Conservation (phyloP, 1,284 basidiomycete genomes). For the Tremellales sp. region DNA sequence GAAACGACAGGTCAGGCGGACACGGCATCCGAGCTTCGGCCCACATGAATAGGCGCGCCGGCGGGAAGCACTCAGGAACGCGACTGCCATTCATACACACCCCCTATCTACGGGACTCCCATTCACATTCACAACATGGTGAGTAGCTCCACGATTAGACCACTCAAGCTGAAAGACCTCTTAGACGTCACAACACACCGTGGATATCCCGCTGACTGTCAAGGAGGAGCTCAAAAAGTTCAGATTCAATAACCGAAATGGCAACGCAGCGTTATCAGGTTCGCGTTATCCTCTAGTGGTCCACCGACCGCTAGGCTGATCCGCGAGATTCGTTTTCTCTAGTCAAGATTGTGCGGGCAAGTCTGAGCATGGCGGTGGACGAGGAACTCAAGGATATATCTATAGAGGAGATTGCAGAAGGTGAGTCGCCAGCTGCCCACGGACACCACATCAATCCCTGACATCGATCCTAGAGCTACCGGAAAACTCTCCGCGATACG, state of each 20-base stretch:
- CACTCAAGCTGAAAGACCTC: not conserved
- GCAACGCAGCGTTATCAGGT: constrained; percentile 67
- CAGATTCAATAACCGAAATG: constrained; percentile 67
- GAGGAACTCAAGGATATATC: constrained; percentile 70
- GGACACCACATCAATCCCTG: constrained; percentile 1
- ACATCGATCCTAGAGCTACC: constrained; percentile 65
- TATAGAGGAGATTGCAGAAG: constrained; percentile 79
- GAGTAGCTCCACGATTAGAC: too few species aligned
- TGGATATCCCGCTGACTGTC: constrained; percentile 74
- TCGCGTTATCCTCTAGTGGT: constrained; percentile 12
- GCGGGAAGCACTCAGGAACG: not conserved
- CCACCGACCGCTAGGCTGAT: too few species aligned
- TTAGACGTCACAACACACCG: constrained; percentile 63
- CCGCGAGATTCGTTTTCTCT: too few species aligned
- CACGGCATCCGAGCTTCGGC: not conserved
- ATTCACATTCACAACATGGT: not conserved
- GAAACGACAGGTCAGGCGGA: not conserved
- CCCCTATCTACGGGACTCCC: not conserved
- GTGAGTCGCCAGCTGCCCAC: constrained; percentile 46
- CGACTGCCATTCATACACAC: not conserved
- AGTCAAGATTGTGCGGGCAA: constrained; percentile 80
- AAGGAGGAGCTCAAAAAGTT: constrained; percentile 76
- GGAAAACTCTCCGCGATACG: constrained; percentile 81
- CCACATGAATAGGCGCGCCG: not conserved
- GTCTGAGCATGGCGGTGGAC: constrained; percentile 73